Percentiles rank a stretch among this genome's conserved stretches.
Evolutionary conservation across 1,139 yeast species (phyloP).

Genomic region (Nakaseomyces kungkrabaensis): DNA sequence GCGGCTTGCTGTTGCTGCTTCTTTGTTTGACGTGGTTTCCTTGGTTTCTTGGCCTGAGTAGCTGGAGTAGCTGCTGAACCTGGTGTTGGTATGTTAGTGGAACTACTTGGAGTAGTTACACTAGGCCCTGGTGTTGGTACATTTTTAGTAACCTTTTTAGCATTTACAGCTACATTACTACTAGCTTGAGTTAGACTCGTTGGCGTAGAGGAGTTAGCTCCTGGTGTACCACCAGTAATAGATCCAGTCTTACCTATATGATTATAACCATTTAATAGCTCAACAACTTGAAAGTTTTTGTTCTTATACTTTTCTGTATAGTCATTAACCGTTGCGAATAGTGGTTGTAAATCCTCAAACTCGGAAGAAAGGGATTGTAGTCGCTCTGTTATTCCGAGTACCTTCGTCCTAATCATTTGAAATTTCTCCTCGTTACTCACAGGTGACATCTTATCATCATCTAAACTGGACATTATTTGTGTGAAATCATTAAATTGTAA

Average conservation of each 20-base stretch:
- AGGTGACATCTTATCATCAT: constrained; percentile 9
- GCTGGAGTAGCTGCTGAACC: constrained; percentile 1
- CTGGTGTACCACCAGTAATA: constrained; percentile 8
- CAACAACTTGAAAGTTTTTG: constrained; percentile 21
- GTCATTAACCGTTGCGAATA: constrained; percentile 21
- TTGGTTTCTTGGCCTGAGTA: constrained; percentile 17
- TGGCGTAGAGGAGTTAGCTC: constrained; percentile 20
- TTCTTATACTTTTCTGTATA: constrained; percentile 15
- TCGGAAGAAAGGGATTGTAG: constrained; percentile 21
- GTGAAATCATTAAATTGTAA: constrained; percentile 23
- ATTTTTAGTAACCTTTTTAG: not conserved
- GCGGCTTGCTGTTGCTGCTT: constrained; percentile 15
- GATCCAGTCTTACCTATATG: constrained; percentile 10
- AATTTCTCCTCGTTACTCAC: constrained; percentile 18
- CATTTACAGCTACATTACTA: not conserved
- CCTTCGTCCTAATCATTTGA: constrained; percentile 12
- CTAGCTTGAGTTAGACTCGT: constrained; percentile 10
- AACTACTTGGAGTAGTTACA: constrained; percentile 1
- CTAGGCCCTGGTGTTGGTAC: constrained; percentile 9
- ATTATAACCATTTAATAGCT: constrained; percentile 11
- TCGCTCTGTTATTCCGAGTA: constrained; percentile 16
- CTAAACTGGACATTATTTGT: constrained; percentile 19
- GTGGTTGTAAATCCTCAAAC: constrained; percentile 18
- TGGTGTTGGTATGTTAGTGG: not conserved
- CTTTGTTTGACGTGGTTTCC: constrained; percentile 25